These are phyloP conservation scores for Aegle marmelos DNA, from an alignment of 345 rosid species.

Conservation along the genomic window DNA sequence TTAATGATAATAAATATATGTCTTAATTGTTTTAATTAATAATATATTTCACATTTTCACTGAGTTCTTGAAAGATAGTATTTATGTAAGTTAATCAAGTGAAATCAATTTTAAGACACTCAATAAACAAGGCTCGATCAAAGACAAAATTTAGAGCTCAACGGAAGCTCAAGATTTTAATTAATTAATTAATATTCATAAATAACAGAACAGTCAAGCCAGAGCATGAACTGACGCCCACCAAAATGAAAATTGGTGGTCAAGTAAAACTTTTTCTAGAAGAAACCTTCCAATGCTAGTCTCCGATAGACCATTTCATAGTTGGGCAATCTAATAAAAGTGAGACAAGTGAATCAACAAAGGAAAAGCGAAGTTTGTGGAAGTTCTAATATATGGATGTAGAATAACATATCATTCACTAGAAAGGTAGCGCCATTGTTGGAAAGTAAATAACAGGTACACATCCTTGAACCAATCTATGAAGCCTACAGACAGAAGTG, in stretches of 20 bases:
- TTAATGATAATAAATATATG: too few species aligned
- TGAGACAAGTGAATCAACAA: not conserved
- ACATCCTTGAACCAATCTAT: not conserved
- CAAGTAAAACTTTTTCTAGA: not conserved
- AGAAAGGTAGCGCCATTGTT: not conserved
- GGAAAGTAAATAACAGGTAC: too few species aligned
- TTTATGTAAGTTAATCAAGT: too few species aligned
- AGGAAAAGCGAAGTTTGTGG: too few species aligned
- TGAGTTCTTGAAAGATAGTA: too few species aligned
- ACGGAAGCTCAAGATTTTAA: too few species aligned
- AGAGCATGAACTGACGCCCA: not conserved
- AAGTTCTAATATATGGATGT: not conserved
- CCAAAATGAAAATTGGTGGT: not conserved
- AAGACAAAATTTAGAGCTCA: too few species aligned
- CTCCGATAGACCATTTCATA: not conserved
- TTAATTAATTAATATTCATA: too few species aligned
- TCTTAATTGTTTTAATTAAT: too few species aligned
- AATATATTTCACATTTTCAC: conserved; percentile 1
- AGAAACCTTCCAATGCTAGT: not conserved
- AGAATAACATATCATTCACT: not conserved
- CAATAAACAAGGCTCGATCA: too few species aligned
- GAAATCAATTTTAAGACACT: too few species aligned
- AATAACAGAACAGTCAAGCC: not conserved
- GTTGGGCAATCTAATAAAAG: not conserved
- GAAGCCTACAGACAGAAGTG: not conserved